Conservation (phyloP, 371 early-diverging fungal genomes). For the Caulochytrium protostelioides region DNA sequence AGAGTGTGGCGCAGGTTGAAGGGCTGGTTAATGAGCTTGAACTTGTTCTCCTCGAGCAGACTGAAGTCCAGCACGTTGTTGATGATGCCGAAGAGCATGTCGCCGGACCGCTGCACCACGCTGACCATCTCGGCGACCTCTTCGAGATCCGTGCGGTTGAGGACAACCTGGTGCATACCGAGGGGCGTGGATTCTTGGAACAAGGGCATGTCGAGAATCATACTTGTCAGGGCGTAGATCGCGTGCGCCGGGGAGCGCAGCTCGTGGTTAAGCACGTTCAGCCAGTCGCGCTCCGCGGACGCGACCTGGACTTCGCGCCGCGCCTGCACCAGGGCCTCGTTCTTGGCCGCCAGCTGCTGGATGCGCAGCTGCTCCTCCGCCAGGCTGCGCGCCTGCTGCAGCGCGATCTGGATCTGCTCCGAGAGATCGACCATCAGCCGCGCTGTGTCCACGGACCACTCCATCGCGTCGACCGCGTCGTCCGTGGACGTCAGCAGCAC, state of each 20-base stretch:
- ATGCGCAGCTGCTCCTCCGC: neutral
- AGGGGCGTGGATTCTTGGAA: too few relatives aligned
- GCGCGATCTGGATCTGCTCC: neutral
- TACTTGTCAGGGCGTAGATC: slow-evolving; percentile 1
- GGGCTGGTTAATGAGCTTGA: neutral
- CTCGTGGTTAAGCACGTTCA: too few relatives aligned
- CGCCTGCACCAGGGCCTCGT: neutral
- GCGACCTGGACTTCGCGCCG: neutral
- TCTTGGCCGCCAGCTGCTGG: neutral
- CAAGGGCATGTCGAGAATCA: neutral
- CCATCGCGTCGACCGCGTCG: neutral
- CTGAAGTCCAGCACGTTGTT: slow-evolving; percentile 3
- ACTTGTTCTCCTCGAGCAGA: neutral
- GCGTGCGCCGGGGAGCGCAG: neutral
- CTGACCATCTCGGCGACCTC: neutral
- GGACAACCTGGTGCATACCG: too few relatives aligned
- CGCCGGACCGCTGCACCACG: neutral
- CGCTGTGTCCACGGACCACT: too few relatives aligned
- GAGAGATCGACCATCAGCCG: neutral
- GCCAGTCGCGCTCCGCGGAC: too few relatives aligned
- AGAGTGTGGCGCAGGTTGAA: slow-evolving; percentile 1
- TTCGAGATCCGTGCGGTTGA: neutral
- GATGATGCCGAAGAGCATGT: slow-evolving; percentile 2
- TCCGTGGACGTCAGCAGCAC: neutral
- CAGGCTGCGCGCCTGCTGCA: neutral